These are phyloP conservation scores for Auriscalpium orientale DNA, from an alignment of 768 basidiomycete species.

Conservation along the genomic window DNA sequence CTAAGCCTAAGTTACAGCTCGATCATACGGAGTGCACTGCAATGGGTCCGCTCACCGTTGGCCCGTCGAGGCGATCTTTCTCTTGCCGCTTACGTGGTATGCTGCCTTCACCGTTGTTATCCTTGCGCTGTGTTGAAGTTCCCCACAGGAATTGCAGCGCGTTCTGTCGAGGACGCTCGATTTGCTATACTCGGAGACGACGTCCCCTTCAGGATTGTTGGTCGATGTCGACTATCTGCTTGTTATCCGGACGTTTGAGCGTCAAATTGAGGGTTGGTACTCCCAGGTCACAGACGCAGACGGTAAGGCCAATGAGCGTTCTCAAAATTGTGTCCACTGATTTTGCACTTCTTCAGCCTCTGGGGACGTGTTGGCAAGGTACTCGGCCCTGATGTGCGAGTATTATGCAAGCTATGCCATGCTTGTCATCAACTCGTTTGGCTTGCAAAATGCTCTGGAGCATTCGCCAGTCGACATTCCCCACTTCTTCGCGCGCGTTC, in stretches of 20 bases:
- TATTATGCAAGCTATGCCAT: slow-evolving; percentile 84
- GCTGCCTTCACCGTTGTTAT: slow-evolving; percentile 20
- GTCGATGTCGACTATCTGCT: slow-evolving; percentile 79
- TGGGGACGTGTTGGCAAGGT: slow-evolving; percentile 23
- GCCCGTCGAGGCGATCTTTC: slow-evolving; percentile 58
- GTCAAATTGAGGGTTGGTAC: slow-evolving; percentile 59
- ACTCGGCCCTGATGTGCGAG: slow-evolving; percentile 45
- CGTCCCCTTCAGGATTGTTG: slow-evolving; percentile 75
- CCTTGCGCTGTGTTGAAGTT: slow-evolving; percentile 5
- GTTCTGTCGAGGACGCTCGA: slow-evolving; percentile 86
- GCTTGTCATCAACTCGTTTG: slow-evolving; percentile 92
- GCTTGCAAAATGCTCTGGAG: slow-evolving; percentile 93
- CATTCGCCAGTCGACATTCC: slow-evolving; percentile 62
- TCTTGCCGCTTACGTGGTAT: slow-evolving; percentile 70
- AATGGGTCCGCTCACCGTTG: slow-evolving; percentile 67
- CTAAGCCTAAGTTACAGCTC: slow-evolving; percentile 38
- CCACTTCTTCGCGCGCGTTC: slow-evolving; percentile 78
- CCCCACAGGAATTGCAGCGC: slow-evolving; percentile 71
- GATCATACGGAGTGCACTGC: slow-evolving; percentile 75
- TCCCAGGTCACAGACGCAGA: slow-evolving; percentile 39
- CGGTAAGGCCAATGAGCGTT: slow-evolving; percentile 2
- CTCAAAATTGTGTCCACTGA: background rate
- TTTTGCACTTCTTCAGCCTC: background rate
- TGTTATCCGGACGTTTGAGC: slow-evolving; percentile 77
- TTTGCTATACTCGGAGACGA: slow-evolving; percentile 79